Conservation (phyloP, 441 rosid species). For the Adansonia madagascariensis region DNA sequence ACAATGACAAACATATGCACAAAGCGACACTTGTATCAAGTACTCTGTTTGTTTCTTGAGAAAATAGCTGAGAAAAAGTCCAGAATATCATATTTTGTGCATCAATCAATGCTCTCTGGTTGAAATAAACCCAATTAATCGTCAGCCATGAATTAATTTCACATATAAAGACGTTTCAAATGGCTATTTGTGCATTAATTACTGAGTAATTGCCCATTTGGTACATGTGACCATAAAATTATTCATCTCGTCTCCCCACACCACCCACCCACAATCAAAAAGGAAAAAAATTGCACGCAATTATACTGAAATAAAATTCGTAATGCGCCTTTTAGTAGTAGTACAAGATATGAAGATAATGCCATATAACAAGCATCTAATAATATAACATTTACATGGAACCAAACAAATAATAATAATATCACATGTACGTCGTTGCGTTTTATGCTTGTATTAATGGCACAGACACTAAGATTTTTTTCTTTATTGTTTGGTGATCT, state of each 20-base stretch:
- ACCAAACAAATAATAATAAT: neutral
- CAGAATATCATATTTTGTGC: neutral
- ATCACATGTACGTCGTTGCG: neutral
- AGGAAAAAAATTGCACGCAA: neutral
- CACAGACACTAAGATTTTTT: too few species aligned
- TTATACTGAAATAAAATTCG: neutral
- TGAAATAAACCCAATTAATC: too few species aligned
- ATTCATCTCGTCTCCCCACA: neutral
- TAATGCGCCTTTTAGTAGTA: neutral
- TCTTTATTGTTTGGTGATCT: too few species aligned
- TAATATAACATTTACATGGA: too few species aligned
- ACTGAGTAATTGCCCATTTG: too few species aligned
- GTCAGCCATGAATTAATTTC: too few species aligned
- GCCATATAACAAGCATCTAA: too few species aligned
- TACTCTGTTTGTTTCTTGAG: neutral
- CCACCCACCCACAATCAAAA: too few species aligned
- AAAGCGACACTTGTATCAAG: neutral
- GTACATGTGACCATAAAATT: neutral
- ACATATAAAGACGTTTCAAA: too few species aligned
- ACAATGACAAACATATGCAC: neutral
- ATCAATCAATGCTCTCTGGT: too few species aligned
- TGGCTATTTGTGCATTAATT: too few species aligned
- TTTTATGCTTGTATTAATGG: neutral
- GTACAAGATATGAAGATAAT: neutral
- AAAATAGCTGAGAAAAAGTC: neutral